A percentile compares a stretch with the other conserved stretches of the same genome.
Evolutionary conservation across 257 asterid genomes (phyloP).

Genomic region (Petunia secreta): DNA sequence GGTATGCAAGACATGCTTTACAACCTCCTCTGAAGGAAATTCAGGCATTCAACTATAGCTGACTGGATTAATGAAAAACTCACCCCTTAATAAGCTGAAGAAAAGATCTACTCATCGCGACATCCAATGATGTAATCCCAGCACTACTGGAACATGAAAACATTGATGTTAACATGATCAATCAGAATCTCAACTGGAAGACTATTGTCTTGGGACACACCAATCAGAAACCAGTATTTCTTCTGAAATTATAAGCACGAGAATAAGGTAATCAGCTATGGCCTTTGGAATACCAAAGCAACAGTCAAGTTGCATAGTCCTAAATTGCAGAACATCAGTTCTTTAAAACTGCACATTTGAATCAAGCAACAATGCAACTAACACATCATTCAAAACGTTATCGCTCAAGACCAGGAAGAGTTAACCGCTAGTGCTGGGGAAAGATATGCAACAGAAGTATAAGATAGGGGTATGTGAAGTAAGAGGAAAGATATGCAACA

Average conservation of each 20-base stretch:
- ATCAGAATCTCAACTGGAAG: conserved; percentile 34
- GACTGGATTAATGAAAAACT: too few species aligned
- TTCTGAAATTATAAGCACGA: neutral
- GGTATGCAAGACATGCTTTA: conserved; percentile 83
- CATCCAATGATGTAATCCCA: neutral
- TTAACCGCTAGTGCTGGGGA: neutral
- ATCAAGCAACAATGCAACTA: neutral
- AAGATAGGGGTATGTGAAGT: neutral
- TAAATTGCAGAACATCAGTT: neutral
- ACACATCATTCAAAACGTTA: neutral
- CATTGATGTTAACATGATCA: conserved; percentile 35
- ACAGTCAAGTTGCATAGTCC: neutral
- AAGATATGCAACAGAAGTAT: neutral
- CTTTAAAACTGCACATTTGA: neutral
- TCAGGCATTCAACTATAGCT: conserved; percentile 10
- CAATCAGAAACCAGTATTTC: neutral
- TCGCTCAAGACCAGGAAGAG: neutral
- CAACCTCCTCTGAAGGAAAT: conserved; percentile 86
- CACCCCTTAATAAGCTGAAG: too few species aligned
- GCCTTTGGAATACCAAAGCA: neutral
- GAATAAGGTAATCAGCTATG: neutral
- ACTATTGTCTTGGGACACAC: neutral
- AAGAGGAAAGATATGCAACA: neutral
- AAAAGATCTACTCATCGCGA: neutral
- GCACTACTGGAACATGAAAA: neutral